Base-by-base conservation (phyloP, 179 eudicot species). In the Beta corolliflora region DNA sequence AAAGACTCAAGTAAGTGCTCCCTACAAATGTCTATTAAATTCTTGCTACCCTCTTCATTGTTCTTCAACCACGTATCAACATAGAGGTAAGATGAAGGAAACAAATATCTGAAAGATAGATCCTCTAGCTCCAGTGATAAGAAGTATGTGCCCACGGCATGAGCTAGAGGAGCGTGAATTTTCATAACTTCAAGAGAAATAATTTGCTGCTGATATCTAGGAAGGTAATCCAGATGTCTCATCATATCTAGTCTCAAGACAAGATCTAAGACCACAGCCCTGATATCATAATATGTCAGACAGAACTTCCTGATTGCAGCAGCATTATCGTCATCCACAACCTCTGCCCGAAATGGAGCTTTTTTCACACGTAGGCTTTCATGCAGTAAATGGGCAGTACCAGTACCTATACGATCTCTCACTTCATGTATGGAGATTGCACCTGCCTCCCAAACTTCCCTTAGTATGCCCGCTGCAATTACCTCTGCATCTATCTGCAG, bases 401-500 rank as follows among this genome's bases (percentile, higher is more conserved):
- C 90, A 55, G 82, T 82, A 82, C 98, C 95, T 59, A 95, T 84
- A 29, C 87, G 87, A 63, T 89, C 87, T 84, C 87, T 90, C 77
- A 95, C 93, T 83, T 91, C 85, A 41, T 82, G 83, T 68, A 94
- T 85, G 21, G 95, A 88, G 83, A 92, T 83, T 44, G 78, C 89
- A 80, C 96, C 91, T 56, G 91, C 98, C 77, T 94, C 98, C 86
- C 94, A 84, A 64, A 85, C 92, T 90, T 94, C 94, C 83, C 97
- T 89, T 48, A 95, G 84, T 73, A 95, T 86, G 70, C 94, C 96
- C n/a, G 97, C 96, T 75, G 98, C 93, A 79, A 95, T 95, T 69
- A 92, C 98, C 88, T 95, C 98, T 71, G 97, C 97, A 77, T 95
- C 99, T 98, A 95, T 95, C 99, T 95, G 88, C 83, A 85, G 55